These are phyloP conservation scores for Eucalyptus coolabah DNA, from an alignment of 345 rosid genomes.

Conservation along the genomic window DNA sequence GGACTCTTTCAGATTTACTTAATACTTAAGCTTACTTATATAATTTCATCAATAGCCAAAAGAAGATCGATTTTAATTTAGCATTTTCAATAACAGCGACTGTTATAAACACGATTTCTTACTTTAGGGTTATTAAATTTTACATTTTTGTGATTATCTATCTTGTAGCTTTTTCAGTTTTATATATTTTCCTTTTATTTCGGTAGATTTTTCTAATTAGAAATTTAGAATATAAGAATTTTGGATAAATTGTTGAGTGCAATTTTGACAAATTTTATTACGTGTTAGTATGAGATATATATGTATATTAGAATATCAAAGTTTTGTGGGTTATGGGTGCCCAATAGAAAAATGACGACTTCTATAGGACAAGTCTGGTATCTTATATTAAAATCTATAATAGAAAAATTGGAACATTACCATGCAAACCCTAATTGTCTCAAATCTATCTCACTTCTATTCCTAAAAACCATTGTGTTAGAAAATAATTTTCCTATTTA, in stretches of 20 bases:
- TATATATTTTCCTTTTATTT: no score
- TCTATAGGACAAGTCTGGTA: rapidly evolving
- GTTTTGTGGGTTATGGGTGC: not conserved
- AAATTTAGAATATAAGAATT: not conserved
- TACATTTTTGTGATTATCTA: not conserved
- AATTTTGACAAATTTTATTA: not conserved
- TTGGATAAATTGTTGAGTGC: rapidly evolving
- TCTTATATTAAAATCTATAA: not conserved
- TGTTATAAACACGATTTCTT: not conserved
- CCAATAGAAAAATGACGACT: not conserved
- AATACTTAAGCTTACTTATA: not conserved
- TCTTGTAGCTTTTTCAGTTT: not conserved
- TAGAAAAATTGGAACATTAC: no score
- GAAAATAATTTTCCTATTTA: not conserved
- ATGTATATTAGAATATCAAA: not conserved
- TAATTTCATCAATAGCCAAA: not conserved
- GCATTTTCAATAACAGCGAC: rapidly evolving
- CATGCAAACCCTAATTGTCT: no score
- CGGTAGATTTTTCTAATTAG: not conserved
- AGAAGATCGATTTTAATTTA: no score
- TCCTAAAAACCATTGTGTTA: not conserved
- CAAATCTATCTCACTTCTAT: not conserved
- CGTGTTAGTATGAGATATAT: not conserved
- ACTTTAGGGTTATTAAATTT: not conserved
- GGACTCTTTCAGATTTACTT: not conserved